These are phyloP conservation scores for Colletotrichum lupini DNA, from an alignment of 2,329 filamentous ascomycete genomes.

Conservation along the genomic window DNA sequence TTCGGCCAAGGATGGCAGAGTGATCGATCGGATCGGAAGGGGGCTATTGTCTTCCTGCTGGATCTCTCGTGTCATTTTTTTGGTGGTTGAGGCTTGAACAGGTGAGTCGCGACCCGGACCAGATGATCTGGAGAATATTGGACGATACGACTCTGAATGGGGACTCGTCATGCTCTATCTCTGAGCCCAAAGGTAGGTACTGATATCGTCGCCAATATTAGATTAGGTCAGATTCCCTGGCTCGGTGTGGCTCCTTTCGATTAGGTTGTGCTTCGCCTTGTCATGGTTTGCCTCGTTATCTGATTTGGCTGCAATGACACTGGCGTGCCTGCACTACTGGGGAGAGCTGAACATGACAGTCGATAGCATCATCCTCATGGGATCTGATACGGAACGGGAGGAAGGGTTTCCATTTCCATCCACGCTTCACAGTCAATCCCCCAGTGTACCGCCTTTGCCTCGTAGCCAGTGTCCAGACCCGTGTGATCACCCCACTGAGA, in stretches of 20 bases:
- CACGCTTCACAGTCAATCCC: not conserved
- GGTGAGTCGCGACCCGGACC: not conserved
- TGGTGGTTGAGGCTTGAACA: slow-evolving; percentile 1
- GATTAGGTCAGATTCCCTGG: not conserved
- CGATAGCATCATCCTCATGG: slow-evolving; percentile 3
- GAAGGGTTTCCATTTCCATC: not conserved
- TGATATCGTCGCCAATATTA: not conserved
- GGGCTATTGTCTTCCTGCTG: slow-evolving; percentile 4
- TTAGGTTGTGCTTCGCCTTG: slow-evolving; percentile 4
- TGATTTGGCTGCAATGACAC: slow-evolving; percentile 12
- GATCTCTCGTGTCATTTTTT: slow-evolving; percentile 4
- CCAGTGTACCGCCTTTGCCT: not conserved
- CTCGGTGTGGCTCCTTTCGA: slow-evolving; percentile 6
- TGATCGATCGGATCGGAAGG: slow-evolving; percentile 32
- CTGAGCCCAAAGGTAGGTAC: not conserved
- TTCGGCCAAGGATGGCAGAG: not conserved
- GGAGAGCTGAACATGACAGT: slow-evolving; percentile 4
- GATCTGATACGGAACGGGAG: not conserved
- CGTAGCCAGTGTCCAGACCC: slow-evolving; percentile 2
- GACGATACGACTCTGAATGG: slow-evolving; percentile 30
- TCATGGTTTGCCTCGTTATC: slow-evolving; percentile 10
- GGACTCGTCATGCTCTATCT: slow-evolving; percentile 25
- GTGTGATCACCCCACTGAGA: slow-evolving; percentile 26
- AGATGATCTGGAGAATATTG: slow-evolving; percentile 26
- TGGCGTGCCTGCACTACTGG: not conserved